Conservation (phyloP, 2,329 filamentous ascomycete species). For the Ceratocystis alfenasii region DNA sequence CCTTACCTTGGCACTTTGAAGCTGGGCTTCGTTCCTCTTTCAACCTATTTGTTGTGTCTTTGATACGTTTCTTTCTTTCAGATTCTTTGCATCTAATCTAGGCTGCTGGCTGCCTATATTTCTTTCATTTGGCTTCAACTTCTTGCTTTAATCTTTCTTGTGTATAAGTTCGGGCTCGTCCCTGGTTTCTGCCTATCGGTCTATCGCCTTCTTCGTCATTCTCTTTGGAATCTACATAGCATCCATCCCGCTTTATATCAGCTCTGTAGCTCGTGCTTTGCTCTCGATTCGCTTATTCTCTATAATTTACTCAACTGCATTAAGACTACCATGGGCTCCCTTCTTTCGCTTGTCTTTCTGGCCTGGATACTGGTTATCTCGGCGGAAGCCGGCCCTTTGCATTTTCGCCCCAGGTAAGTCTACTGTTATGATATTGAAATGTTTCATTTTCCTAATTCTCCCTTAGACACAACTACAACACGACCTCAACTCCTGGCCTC, state of each 20-base stretch:
- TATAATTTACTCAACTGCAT: not conserved
- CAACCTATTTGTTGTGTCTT: conserved; percentile 8
- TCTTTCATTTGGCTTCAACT: too few species aligned
- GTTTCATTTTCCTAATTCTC: not conserved
- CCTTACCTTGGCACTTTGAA: not conserved
- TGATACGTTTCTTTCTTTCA: not conserved
- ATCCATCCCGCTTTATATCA: not conserved
- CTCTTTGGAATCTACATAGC: not conserved
- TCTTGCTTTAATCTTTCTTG: not conserved
- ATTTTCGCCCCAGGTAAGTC: not conserved
- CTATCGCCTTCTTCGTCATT: not conserved
- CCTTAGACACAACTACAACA: not conserved
- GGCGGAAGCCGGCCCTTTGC: not conserved
- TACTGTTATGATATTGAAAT: not conserved
- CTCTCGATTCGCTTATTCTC: not conserved
- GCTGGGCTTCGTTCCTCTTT: conserved; percentile 1
- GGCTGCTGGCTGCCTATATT: not conserved
- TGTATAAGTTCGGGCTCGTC: not conserved
- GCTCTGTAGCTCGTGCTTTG: not conserved
- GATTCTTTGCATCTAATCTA: not conserved
- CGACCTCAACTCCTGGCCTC: not conserved
- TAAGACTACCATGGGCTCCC: not conserved
- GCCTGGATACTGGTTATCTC: not conserved
- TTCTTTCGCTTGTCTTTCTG: not conserved
- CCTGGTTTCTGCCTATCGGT: not conserved